Percentiles rank a stretch among this genome's conserved stretches.
Evolutionary conservation across 257 asterid species (phyloP).

Genomic region (Pogostemon cablin): DNA sequence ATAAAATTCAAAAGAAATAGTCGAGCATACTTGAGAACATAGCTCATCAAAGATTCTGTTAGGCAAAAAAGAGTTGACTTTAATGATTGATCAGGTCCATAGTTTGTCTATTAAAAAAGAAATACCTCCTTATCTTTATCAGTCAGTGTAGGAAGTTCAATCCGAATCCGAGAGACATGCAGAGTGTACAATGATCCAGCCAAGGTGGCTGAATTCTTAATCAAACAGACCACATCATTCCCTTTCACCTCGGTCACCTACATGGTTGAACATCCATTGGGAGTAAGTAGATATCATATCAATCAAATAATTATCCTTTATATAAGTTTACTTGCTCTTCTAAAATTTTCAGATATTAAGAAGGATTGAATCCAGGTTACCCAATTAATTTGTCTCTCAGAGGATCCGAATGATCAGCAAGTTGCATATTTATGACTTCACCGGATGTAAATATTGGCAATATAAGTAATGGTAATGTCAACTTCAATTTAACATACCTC

Average conservation of each 20-base stretch:
- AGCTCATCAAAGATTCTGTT: no score
- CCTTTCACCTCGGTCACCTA: slow-evolving; percentile 81
- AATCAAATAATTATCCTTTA: background rate
- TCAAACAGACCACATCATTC: slow-evolving; percentile 75
- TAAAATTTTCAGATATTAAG: background rate
- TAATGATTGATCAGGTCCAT: no score
- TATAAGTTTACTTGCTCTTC: background rate
- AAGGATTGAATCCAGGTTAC: no score
- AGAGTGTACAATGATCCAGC: slow-evolving; percentile 83
- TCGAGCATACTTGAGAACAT: no score
- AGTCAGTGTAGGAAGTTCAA: slow-evolving; percentile 84
- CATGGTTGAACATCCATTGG: background rate
- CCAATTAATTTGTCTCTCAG: no score
- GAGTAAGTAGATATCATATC: background rate
- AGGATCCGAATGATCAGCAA: no score
- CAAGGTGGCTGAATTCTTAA: slow-evolving; percentile 85
- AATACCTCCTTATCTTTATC: slow-evolving; percentile 86
- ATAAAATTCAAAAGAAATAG: no score
- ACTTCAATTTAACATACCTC: slow-evolving; percentile 45
- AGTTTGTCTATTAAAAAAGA: background rate
- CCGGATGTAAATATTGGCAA: background rate
- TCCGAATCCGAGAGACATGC: slow-evolving; percentile 74
- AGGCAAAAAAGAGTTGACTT: no score
- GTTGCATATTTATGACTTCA: slow-evolving; percentile 4
- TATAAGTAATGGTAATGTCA: background rate